phyloP scores from a whole-genome alignment of 139 green algal genomes.

The Yamagishiella unicocca region DNA sequence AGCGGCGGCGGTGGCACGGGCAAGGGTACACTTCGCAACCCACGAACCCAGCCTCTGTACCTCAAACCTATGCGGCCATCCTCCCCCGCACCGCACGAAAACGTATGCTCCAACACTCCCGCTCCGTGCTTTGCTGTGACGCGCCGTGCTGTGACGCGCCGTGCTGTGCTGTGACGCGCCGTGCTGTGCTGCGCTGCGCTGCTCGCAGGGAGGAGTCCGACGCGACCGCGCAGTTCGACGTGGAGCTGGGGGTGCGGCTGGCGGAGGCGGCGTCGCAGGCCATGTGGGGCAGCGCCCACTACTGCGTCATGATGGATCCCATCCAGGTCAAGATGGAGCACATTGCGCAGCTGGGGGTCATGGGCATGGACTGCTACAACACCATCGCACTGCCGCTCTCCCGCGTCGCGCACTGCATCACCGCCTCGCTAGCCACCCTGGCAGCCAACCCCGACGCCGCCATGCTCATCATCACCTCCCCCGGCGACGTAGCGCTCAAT shows the following conservation, averaged over 20 bases:
- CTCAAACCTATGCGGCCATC: too few relatives aligned
- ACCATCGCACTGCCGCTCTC: slow-evolving; percentile 58
- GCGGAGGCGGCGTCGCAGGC: slow-evolving; percentile 69
- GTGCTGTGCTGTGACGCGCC: too few relatives aligned
- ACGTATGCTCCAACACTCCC: too few relatives aligned
- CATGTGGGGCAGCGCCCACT: slow-evolving; percentile 82
- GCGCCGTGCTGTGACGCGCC: too few relatives aligned
- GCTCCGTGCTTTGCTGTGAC: too few relatives aligned
- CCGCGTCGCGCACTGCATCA: slow-evolving; percentile 69
- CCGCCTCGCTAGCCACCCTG: slow-evolving; percentile 67
- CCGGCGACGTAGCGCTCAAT: slow-evolving; percentile 56
- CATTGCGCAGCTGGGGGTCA: slow-evolving; percentile 62
- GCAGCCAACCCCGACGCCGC: slow-evolving; percentile 64
- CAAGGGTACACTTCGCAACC: too few relatives aligned
- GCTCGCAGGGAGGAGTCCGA: slow-evolving; percentile 38
- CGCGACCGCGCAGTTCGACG: slow-evolving; percentile 50
- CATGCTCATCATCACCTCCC: slow-evolving; percentile 69
- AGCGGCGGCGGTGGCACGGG: neutral
- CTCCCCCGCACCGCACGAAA: too few relatives aligned
- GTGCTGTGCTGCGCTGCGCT: neutral
- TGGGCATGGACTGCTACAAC: slow-evolving; percentile 65
- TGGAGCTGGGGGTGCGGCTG: slow-evolving; percentile 71
- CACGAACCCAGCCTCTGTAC: too few relatives aligned
- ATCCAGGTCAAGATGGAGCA: slow-evolving; percentile 68
- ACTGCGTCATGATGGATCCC: slow-evolving; percentile 66